Evolutionary conservation across 495 filamentous ascomycete species (phyloP).

Genomic region (Lepidopterella palustris): DNA sequence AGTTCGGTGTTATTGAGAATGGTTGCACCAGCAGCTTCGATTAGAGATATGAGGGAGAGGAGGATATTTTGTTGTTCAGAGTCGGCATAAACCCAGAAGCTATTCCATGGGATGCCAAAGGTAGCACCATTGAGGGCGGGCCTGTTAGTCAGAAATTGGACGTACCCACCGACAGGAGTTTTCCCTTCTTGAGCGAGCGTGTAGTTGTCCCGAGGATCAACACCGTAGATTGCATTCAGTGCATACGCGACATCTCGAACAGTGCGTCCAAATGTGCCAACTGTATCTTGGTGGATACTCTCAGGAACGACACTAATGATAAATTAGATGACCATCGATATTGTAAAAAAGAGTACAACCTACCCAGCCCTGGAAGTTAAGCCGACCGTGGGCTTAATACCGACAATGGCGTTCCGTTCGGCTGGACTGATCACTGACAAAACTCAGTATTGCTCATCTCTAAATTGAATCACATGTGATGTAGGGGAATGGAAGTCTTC

Average conservation of each 20-base stretch:
- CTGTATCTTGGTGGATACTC: constrained; percentile 57
- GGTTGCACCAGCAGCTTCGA: constrained; percentile 55
- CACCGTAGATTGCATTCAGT: constrained; percentile 59
- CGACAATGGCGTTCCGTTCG: constrained; percentile 57
- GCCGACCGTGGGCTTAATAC: constrained; percentile 63
- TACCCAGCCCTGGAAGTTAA: constrained; percentile 51
- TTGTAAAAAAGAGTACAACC: not conserved
- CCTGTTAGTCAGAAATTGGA: constrained; percentile 48
- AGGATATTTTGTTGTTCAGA: constrained; percentile 48
- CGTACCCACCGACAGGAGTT: constrained; percentile 50
- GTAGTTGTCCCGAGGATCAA: constrained; percentile 52
- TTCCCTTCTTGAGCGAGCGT: constrained; percentile 50
- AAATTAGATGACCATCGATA: constrained; percentile 10
- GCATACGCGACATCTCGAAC: constrained; percentile 60
- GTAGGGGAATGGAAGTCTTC: too few species aligned
- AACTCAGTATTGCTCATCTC: too few species aligned
- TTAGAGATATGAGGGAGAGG: constrained; percentile 46
- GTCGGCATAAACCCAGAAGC: constrained; percentile 57
- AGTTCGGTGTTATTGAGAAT: constrained; percentile 67
- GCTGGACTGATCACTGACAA: constrained; percentile 65
- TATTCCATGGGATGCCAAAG: constrained; percentile 66
- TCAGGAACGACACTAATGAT: constrained; percentile 52
- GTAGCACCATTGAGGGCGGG: constrained; percentile 51
- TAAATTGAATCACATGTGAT: too few species aligned
- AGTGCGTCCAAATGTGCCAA: constrained; percentile 59